Conservation (phyloP, 257 asterid genomes). For the Thymus quinquecostatus region DNA sequence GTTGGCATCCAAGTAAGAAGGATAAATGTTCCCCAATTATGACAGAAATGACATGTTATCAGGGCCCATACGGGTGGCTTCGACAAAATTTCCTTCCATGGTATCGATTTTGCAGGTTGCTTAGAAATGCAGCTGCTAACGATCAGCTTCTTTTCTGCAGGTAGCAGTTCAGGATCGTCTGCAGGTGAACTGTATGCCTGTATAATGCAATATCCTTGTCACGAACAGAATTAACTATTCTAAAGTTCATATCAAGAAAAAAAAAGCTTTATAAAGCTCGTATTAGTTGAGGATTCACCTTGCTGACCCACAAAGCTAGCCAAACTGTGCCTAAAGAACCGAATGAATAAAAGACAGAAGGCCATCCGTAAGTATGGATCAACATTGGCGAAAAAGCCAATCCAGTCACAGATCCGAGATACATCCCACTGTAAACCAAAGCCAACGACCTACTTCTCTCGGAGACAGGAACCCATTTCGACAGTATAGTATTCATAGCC, state of each 20-base stretch:
- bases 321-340: constrained; percentile 91
- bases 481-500: constrained; percentile 86
- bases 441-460: constrained; percentile 97
- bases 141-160: constrained; percentile 77
- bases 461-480: constrained; percentile 92
- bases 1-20: constrained; percentile 98
- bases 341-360: constrained; percentile 85
- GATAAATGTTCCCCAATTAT: constrained; percentile 95
- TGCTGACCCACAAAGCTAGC: constrained; percentile 70
- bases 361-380: constrained; percentile 91
- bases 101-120: constrained; percentile 82
- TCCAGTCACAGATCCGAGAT: constrained; percentile 92
- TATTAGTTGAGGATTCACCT: constrained; percentile 50
- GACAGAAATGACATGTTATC: constrained; percentile 84
- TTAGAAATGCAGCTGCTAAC: constrained; percentile 56
- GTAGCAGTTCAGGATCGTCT: constrained; percentile 70
- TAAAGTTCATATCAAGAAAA: neutral
- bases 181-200: constrained; percentile 89
- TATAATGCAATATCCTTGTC: constrained; percentile 30
- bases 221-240: constrained; percentile 14
- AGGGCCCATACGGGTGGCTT: constrained; percentile 92
- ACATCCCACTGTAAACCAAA: constrained; percentile 94
- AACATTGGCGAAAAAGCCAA: constrained; percentile 85
- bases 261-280: neutral
- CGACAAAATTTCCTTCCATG: constrained; percentile 82